phyloP scores from a whole-genome alignment of 1,139 yeast species.

The Hemisphaericaspora xylofermentans region DNA sequence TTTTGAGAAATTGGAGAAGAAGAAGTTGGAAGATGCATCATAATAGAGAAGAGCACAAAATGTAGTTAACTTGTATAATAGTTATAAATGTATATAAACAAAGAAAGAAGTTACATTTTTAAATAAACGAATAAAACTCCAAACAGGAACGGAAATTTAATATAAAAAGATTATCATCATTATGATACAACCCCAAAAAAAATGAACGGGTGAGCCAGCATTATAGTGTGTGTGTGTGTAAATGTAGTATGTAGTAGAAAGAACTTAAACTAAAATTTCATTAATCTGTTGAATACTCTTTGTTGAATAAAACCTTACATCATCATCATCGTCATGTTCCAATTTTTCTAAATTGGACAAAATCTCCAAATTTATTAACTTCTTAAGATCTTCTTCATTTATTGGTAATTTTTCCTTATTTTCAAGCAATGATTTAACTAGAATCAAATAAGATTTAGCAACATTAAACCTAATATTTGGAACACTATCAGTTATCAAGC shows the following conservation, averaged over 20 bases:
- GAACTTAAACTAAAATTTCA: slow-evolving; percentile 16
- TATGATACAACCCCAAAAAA: background rate
- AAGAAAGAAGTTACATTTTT: background rate
- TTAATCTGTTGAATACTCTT: slow-evolving; percentile 50
- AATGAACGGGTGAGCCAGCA: background rate
- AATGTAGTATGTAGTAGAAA: background rate
- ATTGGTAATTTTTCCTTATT: slow-evolving; percentile 18
- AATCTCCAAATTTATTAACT: slow-evolving; percentile 54
- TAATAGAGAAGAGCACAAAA: background rate
- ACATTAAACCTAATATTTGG: slow-evolving; percentile 95
- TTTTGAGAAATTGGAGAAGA: slow-evolving; percentile 50
- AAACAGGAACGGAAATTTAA: background rate
- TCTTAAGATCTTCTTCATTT: slow-evolving; percentile 27
- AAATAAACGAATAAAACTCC: background rate
- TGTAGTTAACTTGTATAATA: background rate
- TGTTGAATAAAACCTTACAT: slow-evolving; percentile 83
- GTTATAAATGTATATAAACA: background rate
- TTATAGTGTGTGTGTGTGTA: background rate
- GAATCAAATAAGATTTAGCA: slow-evolving; percentile 74
- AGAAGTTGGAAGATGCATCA: slow-evolving; percentile 15
- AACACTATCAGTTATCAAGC: slow-evolving; percentile 73
- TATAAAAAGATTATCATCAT: background rate
- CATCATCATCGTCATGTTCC: slow-evolving; percentile 75
- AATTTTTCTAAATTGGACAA: slow-evolving; percentile 66
- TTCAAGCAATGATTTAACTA: slow-evolving; percentile 52